A percentile compares a stretch with the other conserved stretches of the same genome.
These are phyloP conservation scores for Cerioporus squamosus DNA, from an alignment of 1,284 basidiomycete species.

Conservation along the genomic window DNA sequence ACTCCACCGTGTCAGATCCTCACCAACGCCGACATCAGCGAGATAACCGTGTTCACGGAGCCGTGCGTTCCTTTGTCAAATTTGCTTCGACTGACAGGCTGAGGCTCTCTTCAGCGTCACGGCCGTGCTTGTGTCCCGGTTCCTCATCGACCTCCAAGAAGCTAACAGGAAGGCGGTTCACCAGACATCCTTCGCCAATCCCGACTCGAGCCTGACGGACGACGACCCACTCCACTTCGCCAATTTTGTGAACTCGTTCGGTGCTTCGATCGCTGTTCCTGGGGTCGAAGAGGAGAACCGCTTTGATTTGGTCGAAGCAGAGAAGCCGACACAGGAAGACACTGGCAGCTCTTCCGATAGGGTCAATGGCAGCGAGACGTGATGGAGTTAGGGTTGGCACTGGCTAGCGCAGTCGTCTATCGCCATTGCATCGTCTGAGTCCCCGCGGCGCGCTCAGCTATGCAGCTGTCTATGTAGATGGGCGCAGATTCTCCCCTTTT, in stretches of 20 bases:
- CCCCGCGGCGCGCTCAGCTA: too few relatives aligned
- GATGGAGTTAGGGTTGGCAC: too few relatives aligned
- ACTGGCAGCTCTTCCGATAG: too few relatives aligned
- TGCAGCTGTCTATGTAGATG: too few relatives aligned
- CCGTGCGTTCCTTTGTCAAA: too few relatives aligned
- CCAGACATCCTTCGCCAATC: not conserved
- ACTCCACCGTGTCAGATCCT: too few relatives aligned
- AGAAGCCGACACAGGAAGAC: not conserved
- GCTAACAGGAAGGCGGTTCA: not conserved
- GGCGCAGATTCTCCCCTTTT: too few relatives aligned
- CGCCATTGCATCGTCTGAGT: too few relatives aligned
- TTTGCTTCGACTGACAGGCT: too few relatives aligned
- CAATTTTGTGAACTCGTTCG: not conserved
- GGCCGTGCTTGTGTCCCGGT: not conserved
- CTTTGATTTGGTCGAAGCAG: not conserved
- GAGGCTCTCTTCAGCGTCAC: not conserved
- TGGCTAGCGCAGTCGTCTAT: too few relatives aligned
- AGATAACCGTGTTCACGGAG: not conserved
- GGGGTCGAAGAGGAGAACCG: not conserved
- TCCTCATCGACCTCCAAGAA: not conserved
- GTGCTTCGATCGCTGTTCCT: not conserved
- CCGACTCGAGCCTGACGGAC: not conserved
- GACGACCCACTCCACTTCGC: not conserved
- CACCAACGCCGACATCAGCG: not conserved
- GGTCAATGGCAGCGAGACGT: too few relatives aligned